Conservation (phyloP, 495 filamentous ascomycete genomes). For the Aspergillus nidulans region DNA sequence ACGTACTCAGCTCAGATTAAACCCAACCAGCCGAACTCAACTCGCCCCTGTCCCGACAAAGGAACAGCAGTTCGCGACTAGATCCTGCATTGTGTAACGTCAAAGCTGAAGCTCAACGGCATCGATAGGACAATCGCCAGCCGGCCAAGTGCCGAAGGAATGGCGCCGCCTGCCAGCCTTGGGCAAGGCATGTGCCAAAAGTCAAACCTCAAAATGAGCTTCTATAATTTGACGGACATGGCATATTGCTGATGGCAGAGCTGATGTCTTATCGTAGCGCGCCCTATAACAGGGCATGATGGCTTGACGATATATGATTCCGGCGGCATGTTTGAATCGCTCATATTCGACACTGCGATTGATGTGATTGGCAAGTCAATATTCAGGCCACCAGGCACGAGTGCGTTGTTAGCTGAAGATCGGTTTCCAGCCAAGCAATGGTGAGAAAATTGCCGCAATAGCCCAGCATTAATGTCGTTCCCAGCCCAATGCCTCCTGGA, state of each 20-base stretch:
- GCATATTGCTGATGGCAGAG: neutral
- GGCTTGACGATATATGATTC: neutral
- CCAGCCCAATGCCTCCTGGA: no score
- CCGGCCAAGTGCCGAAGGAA: slow-evolving; percentile 5
- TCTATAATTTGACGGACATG: no score
- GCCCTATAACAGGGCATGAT: no score
- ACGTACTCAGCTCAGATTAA: neutral
- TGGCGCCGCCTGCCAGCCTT: neutral
- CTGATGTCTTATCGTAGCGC: neutral
- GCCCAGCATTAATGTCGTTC: no score
- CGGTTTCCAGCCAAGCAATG: neutral
- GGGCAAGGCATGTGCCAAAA: no score
- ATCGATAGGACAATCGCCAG: neutral
- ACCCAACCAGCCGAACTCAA: neutral
- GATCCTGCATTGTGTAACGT: slow-evolving; percentile 2
- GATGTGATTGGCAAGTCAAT: neutral
- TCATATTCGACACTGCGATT: neutral
- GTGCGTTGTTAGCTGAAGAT: neutral
- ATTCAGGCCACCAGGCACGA: neutral
- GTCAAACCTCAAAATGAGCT: no score
- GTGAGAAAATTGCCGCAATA: neutral
- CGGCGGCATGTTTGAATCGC: neutral
- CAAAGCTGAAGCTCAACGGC: neutral
- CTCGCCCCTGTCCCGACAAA: neutral
- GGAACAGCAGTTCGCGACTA: neutral